Percentiles rank a stretch among this genome's conserved stretches.
Conservation (phyloP, 1,284 basidiomycete genomes). For the Porphyrellus sp. region DNA sequence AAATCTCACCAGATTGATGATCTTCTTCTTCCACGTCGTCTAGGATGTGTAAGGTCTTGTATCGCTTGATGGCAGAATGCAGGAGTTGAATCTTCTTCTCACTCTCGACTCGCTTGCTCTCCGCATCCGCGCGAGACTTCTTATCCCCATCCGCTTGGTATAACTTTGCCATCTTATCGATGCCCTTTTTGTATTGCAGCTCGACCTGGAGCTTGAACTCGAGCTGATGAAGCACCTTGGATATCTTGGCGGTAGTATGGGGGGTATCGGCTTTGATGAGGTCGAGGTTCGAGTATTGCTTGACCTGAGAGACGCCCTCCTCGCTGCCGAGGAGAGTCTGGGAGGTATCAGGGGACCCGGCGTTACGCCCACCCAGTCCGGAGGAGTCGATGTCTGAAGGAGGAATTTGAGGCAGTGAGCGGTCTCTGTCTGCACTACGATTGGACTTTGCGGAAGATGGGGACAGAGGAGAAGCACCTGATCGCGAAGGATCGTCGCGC, state of each 20-base stretch:
- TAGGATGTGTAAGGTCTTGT: conserved; percentile 93
- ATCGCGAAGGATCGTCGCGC: conserved; percentile 49
- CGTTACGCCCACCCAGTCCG: conserved; percentile 34
- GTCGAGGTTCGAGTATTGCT: conserved; percentile 79
- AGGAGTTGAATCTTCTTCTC: conserved; percentile 96
- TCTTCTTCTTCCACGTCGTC: conserved; percentile 85
- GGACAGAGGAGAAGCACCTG: conserved; percentile 35
- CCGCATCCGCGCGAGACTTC: conserved; percentile 87
- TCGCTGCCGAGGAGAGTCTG: conserved; percentile 34
- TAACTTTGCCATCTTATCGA: conserved; percentile 97
- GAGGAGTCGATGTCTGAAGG: conserved; percentile 46
- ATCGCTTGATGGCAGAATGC: conserved; percentile 88
- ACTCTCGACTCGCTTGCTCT: conserved; percentile 90
- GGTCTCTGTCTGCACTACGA: conserved; percentile 35
- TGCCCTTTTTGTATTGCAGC: conserved; percentile 96
- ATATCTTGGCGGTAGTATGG: conserved; percentile 94
- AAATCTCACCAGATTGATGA: conserved; percentile 47
- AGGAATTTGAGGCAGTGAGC: conserved; percentile 43
- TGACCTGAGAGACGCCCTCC: conserved; percentile 49
- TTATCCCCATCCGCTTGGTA: conserved; percentile 97
- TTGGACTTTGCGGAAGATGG: conserved; percentile 25
- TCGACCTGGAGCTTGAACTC: conserved; percentile 99
- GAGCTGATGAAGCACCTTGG: conserved; percentile 96
- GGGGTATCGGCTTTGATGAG: conserved; percentile 98
- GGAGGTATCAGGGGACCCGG: conserved; percentile 32